Percentiles rank a stretch among this genome's conserved stretches.
Conservation (phyloP, 169 alveolate species). For the Hepatocystis sp. region DNA sequence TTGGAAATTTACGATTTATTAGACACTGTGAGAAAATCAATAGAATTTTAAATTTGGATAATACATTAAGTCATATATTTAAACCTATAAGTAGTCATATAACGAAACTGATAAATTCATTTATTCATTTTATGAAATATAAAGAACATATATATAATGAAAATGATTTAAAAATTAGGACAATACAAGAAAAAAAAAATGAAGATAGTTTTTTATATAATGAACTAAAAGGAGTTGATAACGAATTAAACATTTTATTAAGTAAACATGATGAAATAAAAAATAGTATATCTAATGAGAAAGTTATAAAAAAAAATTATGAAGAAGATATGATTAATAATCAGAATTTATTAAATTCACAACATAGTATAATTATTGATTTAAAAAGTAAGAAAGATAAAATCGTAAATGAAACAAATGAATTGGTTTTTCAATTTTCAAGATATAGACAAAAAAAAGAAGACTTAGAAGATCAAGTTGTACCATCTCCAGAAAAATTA, state of each 20-base stretch:
- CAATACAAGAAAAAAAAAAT: slow-evolving; percentile 37
- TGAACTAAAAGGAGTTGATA: slow-evolving; percentile 22
- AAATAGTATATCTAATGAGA: slow-evolving; percentile 39
- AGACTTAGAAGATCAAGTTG: slow-evolving; percentile 75
- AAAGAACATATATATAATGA: slow-evolving; percentile 52
- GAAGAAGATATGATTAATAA: slow-evolving; percentile 75
- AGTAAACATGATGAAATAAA: slow-evolving; percentile 38
- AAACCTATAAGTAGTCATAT: slow-evolving; percentile 71
- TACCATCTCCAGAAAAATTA: slow-evolving; percentile 71
- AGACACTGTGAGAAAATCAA: slow-evolving; percentile 69
- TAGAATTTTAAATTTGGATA: slow-evolving; percentile 34
- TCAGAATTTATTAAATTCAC: slow-evolving; percentile 54
- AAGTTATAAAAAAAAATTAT: slow-evolving; percentile 53
- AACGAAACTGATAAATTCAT: slow-evolving; percentile 42
- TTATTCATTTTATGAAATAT: slow-evolving; percentile 68
- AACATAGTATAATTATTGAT: slow-evolving; percentile 50
- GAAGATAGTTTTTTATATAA: slow-evolving; percentile 12
- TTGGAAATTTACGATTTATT: slow-evolving; percentile 66
- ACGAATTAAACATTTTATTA: slow-evolving; percentile 22
- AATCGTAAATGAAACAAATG: slow-evolving; percentile 71
- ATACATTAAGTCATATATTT: slow-evolving; percentile 56
- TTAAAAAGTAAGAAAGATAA: slow-evolving; percentile 52
- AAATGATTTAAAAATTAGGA: slow-evolving; percentile 30
- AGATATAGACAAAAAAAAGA: slow-evolving; percentile 71
- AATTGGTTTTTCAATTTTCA: slow-evolving; percentile 64